Evolutionary conservation across 225 moss, liverwort and hornwort genomes (phyloP).

Genomic region (Rhytidiadelphus loreus): DNA sequence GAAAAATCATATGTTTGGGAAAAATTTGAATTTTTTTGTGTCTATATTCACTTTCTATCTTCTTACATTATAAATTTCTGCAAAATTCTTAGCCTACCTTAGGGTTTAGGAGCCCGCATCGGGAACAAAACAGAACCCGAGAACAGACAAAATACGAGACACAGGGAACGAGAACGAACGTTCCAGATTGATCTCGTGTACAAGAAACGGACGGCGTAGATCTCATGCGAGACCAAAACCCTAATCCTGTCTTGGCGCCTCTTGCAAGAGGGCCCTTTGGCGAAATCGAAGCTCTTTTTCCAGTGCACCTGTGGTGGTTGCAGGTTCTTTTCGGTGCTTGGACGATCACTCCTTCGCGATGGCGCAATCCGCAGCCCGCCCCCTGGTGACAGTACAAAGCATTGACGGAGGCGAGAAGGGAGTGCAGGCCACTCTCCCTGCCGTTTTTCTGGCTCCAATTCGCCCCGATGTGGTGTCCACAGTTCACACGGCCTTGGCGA

Average conservation of each 20-base stretch:
- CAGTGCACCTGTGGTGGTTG: neutral
- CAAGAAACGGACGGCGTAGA: neutral
- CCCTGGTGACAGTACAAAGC: neutral
- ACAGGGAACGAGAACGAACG: neutral
- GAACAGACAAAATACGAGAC: no score
- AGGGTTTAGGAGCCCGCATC: neutral
- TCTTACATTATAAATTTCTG: neutral
- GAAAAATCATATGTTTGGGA: neutral
- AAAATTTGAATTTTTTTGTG: neutral
- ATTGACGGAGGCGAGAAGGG: neutral
- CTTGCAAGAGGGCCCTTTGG: neutral
- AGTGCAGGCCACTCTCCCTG: neutral
- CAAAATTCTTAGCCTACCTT: neutral
- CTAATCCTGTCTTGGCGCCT: neutral
- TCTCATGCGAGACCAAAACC: neutral
- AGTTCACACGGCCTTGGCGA: neutral
- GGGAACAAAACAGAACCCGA: neutral
- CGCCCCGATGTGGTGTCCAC: neutral
- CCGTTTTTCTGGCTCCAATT: neutral
- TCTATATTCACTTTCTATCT: neutral
- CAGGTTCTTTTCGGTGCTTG: neutral
- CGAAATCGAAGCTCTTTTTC: neutral
- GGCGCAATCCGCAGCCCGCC: neutral
- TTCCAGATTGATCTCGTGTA: neutral
- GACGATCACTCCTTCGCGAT: neutral